Evolutionary conservation across 768 basidiomycete species (phyloP), one percentile per base, ranked within the genome.

Genomic region (Terana coerulea): DNA sequence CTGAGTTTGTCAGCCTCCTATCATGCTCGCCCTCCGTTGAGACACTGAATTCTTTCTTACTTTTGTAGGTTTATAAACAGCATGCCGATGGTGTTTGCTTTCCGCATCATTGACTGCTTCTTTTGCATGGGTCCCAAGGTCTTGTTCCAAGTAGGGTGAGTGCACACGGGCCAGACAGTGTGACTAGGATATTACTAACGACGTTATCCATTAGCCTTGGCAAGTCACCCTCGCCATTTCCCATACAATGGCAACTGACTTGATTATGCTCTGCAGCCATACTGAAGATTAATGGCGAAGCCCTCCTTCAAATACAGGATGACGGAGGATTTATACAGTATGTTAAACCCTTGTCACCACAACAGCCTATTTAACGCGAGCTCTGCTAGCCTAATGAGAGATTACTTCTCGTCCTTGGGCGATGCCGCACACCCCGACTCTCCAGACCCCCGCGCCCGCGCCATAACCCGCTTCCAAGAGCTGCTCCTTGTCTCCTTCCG

Each of bases 91-190:
- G 84, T 99, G 35, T 99, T 98, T 62, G 95, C 95, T 0, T 99
- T 97, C 75, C 83, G 97, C 28, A 91, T 97, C 63, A 92, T 95
- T 2, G 95, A 98, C 65, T 98, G 95, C 66, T 95, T 98, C 74
- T 87, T 98, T 72, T 94, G 93, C 59, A 98, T 99, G 95, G 97
- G 97, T 0, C 92, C 95, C 0, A 98, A 95, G 61, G 97, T 99
- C 1, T 72, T 99, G 35, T 99, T 99, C 75, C 97, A 99, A 80
- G 91, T 99, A 48, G 95, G 94, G 91, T 94, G 66, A 67, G 87
- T 35, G 29, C 26, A 12, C 1, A n/a, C 8, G 51, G 9, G 33
- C 35, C 26, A 47, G 19, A 10, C 11, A 37, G 61, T 5, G 7
- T 4, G 25, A 31, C 30, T 28, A 3, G 11, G 22, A 15, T 12